Evolutionary conservation across 495 filamentous ascomycete genomes (phyloP).

Genomic region (Talaromyces liani): DNA sequence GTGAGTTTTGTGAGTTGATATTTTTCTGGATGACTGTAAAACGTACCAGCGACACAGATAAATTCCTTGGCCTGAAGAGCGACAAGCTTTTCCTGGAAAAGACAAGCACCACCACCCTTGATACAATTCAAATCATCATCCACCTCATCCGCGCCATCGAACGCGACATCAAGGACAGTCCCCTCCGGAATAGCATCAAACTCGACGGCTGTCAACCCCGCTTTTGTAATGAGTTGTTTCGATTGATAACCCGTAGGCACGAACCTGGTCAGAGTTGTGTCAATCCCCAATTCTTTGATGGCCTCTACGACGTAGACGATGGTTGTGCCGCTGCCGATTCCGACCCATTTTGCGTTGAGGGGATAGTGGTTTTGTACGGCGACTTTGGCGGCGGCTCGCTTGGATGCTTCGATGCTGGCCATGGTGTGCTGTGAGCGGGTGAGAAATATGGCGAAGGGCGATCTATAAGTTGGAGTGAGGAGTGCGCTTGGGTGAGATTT

Average conservation of each 20-base stretch:
- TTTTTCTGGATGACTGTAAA: not conserved
- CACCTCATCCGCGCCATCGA: constrained; percentile 96
- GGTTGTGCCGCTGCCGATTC: constrained; percentile 90
- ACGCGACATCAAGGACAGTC: constrained; percentile 67
- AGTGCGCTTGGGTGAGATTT: not conserved
- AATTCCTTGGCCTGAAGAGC: constrained; percentile 80
- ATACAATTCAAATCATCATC: constrained; percentile 93
- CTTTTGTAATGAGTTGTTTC: constrained; percentile 68
- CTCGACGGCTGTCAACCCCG: constrained; percentile 66
- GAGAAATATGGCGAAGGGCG: not conserved
- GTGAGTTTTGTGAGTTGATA: not conserved
- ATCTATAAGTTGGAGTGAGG: not conserved
- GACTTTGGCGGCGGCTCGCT: constrained; percentile 71
- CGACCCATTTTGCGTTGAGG: constrained; percentile 62
- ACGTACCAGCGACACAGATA: constrained; percentile 79
- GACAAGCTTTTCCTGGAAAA: constrained; percentile 97
- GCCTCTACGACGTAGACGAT: constrained; percentile 95
- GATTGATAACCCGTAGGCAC: constrained; percentile 90
- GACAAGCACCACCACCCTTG: constrained; percentile 92
- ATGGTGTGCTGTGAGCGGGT: constrained; percentile 15
- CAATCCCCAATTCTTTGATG: constrained; percentile 63
- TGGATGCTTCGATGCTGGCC: constrained; percentile 64
- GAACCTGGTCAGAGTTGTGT: constrained; percentile 62
- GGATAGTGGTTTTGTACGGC: constrained; percentile 84
- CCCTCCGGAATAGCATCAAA: constrained; percentile 63